A percentile compares a stretch with the other conserved stretches of the same genome.
phyloP scores from a whole-genome alignment of 306 rosid genomes.

The Prunus fruticosa region DNA sequence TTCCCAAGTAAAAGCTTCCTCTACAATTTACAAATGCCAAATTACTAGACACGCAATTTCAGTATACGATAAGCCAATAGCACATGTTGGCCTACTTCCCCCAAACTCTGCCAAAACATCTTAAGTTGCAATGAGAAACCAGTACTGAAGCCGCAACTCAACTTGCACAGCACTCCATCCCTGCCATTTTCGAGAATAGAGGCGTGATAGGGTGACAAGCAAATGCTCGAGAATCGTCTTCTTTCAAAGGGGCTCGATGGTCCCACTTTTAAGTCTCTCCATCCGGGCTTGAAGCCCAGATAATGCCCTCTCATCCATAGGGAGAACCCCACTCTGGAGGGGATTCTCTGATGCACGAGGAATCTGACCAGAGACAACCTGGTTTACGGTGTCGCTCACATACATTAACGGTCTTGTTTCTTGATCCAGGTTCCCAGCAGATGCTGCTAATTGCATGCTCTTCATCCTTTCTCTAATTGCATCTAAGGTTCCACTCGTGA shows the following conservation, averaged over 20 bases:
- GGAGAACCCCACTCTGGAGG: conserved; percentile 70
- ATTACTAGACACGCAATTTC: conserved; percentile 17
- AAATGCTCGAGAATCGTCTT: conserved; percentile 3
- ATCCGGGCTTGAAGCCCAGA: conserved; percentile 99
- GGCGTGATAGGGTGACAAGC: conserved; percentile 2
- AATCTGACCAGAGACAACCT: conserved; percentile 52
- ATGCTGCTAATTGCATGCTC: conserved; percentile 88
- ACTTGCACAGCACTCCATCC: conserved; percentile 21
- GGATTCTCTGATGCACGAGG: conserved; percentile 62
- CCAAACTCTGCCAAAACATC: conserved; percentile 31
- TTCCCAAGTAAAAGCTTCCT: background rate
- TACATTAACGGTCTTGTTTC: conserved; percentile 55
- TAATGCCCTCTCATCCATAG: conserved; percentile 91
- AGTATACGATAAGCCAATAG: conserved; percentile 19
- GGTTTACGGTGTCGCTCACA: conserved; percentile 58
- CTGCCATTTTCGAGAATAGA: conserved; percentile 12
- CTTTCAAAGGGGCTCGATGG: conserved; percentile 59
- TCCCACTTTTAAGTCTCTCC: conserved; percentile 97
- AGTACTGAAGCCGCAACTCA: conserved; percentile 18
- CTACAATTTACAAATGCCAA: conserved; percentile 26
- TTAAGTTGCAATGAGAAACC: conserved; percentile 12
- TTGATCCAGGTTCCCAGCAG: conserved; percentile 63
- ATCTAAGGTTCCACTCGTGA: conserved; percentile 87
- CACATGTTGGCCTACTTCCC: conserved; percentile 24
- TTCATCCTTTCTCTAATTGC: conserved; percentile 97